Evolutionary conservation across 495 filamentous ascomycete genomes (phyloP), one percentile per base, ranked within the genome.

Genomic region (Penicillium turbatum): DNA sequence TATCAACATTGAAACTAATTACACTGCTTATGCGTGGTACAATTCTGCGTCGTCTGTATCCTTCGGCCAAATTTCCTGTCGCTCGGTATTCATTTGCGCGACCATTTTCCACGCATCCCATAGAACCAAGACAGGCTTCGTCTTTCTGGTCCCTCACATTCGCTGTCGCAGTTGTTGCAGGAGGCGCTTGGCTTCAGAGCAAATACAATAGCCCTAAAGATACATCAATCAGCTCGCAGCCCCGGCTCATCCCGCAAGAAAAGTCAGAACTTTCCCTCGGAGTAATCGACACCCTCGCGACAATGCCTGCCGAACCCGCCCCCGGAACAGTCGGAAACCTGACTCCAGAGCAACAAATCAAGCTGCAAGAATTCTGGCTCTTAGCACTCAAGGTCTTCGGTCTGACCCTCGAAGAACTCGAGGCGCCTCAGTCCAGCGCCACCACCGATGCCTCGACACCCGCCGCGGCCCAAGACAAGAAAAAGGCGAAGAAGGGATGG

Each of bases 271-370:
- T 40, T 15, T 72, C 72, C 51, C 67, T 73, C 46, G 68, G 65
- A 40, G 61, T 73, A 21, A 67, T 76, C 40, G 70, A 77, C 64
- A 73, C 71, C 15, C 69, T 75, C 41, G 49, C 65, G 45, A 68
- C 65, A 43, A 75, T 74, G 69, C 55, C 72, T 45, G 49, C 59
- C 55, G 62, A 74, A 53, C 73, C 69, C 45, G 75, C 83, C 17
- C 85, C 87, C 24, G 93, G 93, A 46, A 84, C 91, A 53, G 86
- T 92, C 35, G 90, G 88, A 54, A 95, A 85, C 64, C 82, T 98
- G 45, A 97, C 93, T 16, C 67, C 82, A 6, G 92, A 96, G 57
- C 85, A 98, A 68, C 89, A 96, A 59, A 83, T 78, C 57, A 97
- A 95, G 70, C 74, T 98, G 45, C 86, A 85, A 64, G 87, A 92